Base-by-base conservation (phyloP, 176 grass and related monocot species). In the Avena eriantha region DNA sequence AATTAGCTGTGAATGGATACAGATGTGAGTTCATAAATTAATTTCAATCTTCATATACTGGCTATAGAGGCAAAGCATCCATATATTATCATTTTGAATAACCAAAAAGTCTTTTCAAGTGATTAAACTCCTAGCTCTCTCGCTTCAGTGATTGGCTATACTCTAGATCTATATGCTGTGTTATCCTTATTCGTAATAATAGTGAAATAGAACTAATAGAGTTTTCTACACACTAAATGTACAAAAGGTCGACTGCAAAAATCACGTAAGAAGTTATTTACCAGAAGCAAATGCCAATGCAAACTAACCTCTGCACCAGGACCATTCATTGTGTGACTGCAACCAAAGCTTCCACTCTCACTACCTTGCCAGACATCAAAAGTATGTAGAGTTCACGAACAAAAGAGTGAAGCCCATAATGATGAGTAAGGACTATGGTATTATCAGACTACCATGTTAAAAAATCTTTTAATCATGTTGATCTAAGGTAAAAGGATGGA, bases 301-400 rank as follows among this genome's bases (percentile, higher is more conserved):
- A 81, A 80, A 85, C 64, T 82, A 88, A 98, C 96, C 93, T 98
- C 96, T 29, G 90, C 93, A 72, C 69, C 86, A 88, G 94, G 93
- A 29, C 94, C 96, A 84, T 73, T 95, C 29, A 98, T 55, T 59
- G 91, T 89, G 87, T 35, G 4, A 35, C 34, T 90, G 81, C 12
- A 98, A 76, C 80, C 84, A 76, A 96, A 98, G 17, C 85, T 98
- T 68, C 92, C 94, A 83, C 90, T 80, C 23, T 98, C 92, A 61
- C 80, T 86, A 76, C 59, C 93, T 94, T 96, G 90, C 94, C 97
- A 99, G 77, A 99, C 49, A 59, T 89, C 86, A 88, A 96, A 92
- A 87, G 97, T 99, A 94, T 96, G 90, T 57, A 91, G 49, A 56
- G 17, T 88, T 86, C 76, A 80, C 22, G 90, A 88, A 72, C 34